Evolutionary conservation across 2,329 filamentous ascomycete genomes (phyloP), one percentile per base, ranked within the genome.

Genomic region (Parastagonospora avenae): DNA sequence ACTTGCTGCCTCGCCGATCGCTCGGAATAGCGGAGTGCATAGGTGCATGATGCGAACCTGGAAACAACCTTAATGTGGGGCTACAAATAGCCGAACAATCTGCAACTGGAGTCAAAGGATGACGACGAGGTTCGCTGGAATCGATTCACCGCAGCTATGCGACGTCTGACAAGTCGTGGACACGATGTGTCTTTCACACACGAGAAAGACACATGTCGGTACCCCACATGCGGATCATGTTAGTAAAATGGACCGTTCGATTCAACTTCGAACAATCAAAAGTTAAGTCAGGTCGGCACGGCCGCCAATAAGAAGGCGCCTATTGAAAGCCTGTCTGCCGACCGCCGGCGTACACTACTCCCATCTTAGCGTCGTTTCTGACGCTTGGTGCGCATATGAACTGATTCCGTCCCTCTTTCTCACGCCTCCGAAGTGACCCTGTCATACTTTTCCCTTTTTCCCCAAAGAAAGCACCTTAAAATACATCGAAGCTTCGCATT

Each of bases 261-360:
- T 51, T 35, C 44, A 50, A 57, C 50, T 48, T 48, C 50, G 40
- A 46, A 30, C 50, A 59, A 55, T 60, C 54, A 59, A 52, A 49
- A 50, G 50, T 56, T 55, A 59, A 50, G 42, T 50, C 51, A 57
- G 46, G 47, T 48, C 55, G 60, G 63, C 55, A 55, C 46, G 16
- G 42, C 31, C 41, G 15, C 67, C 67, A 70, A 70, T 70, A 48
- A 64, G 30, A 38, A 42, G 19, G 29, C 30, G 15, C 41, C 16
- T 39, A 68, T 64, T 70, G 59, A 24, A 46, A 46, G 43, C 43
- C 42, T 35, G 36, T 53, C 60, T 59, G 65, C 58, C 58, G 63
- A 64, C 37, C 52, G 44, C 50, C 59, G 63, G 60, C 46, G 31
- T 42, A 8, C 29, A 41, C 52, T 46, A 15, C 38, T 29, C 32